Percentiles rank a stretch among this genome's conserved stretches.
These are phyloP conservation scores for Clarkia xantiana DNA, from an alignment of 345 rosid genomes.

Conservation along the genomic window DNA sequence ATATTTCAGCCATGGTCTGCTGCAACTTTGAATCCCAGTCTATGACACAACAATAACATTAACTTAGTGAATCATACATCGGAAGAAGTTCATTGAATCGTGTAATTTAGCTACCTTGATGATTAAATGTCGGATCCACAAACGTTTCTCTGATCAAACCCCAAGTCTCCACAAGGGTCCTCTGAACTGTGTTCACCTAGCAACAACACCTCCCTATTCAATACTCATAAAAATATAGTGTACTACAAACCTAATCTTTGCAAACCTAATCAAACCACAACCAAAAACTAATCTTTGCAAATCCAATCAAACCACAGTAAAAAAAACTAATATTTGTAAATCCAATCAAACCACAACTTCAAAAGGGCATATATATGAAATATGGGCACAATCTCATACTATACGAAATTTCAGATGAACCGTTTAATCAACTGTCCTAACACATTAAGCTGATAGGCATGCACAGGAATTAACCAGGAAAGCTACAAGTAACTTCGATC, in stretches of 20 bases:
- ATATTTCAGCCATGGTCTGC: conserved; percentile 88
- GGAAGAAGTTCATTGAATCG: neutral
- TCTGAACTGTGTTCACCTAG: conserved; percentile 75
- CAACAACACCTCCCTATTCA: conserved; percentile 11
- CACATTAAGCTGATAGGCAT: too few species aligned
- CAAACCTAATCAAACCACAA: too few species aligned
- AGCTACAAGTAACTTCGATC: neutral
- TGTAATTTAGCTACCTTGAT: conserved; percentile 41
- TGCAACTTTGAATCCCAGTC: conserved; percentile 87
- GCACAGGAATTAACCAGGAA: neutral
- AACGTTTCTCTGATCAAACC: conserved; percentile 85
- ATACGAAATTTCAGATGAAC: too few species aligned
- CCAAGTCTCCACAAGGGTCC: conserved; percentile 93
- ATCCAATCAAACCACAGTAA: too few species aligned
- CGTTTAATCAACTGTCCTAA: too few species aligned
- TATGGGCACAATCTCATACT: too few species aligned
- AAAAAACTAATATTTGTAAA: too few species aligned
- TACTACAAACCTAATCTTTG: too few species aligned
- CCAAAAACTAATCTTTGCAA: too few species aligned
- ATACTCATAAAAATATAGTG: neutral
- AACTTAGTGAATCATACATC: neutral
- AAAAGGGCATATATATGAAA: too few species aligned
- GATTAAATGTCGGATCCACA: conserved; percentile 73
- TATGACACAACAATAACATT: conserved; percentile 13
- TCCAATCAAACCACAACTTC: too few species aligned